Percentiles rank a stretch among this genome's conserved stretches.
Evolutionary conservation across 2,329 filamentous ascomycete species (phyloP).

Genomic region (Cladophialophora yegresii): DNA sequence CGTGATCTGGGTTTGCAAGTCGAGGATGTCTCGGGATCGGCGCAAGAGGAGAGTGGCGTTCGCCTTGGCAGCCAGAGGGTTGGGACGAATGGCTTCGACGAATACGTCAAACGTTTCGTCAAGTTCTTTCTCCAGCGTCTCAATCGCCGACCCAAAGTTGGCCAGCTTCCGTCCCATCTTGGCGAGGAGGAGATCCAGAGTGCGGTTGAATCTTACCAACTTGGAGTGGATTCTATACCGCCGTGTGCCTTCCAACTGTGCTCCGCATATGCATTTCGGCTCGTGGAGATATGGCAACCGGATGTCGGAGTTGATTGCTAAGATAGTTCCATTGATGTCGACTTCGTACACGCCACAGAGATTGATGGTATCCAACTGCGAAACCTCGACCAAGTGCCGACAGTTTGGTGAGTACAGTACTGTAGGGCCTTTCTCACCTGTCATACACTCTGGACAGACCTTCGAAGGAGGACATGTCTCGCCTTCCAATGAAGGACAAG

Average conservation of each 20-base stretch:
- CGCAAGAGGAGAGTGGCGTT: slow-evolving; percentile 35
- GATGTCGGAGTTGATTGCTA: not conserved
- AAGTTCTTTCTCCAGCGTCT: slow-evolving; percentile 26
- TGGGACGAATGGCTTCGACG: slow-evolving; percentile 33
- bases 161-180: slow-evolving; percentile 35
- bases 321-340: slow-evolving; percentile 6
- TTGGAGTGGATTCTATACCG: slow-evolving; percentile 34
- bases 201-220: slow-evolving; percentile 24
- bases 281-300: slow-evolving; percentile 3
- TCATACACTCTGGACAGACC: slow-evolving; percentile 29
- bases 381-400: slow-evolving; percentile 26
- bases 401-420: slow-evolving; percentile 29
- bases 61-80: slow-evolving; percentile 35
- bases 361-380: slow-evolving; percentile 27
- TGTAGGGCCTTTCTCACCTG: not conserved
- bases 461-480: slow-evolving; percentile 24
- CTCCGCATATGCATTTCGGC: slow-evolving; percentile 34
- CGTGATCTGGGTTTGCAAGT: slow-evolving; percentile 32
- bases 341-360: slow-evolving; percentile 15
- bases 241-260: slow-evolving; percentile 17
- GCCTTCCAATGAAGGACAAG: slow-evolving; percentile 30
- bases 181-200: slow-evolving; percentile 33
- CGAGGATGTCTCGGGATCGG: slow-evolving; percentile 32
- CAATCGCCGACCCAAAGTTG: slow-evolving; percentile 29
- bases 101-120: slow-evolving; percentile 30